Conservation (phyloP, 139 green algal species). For the Chlamydomonas eustigma region DNA sequence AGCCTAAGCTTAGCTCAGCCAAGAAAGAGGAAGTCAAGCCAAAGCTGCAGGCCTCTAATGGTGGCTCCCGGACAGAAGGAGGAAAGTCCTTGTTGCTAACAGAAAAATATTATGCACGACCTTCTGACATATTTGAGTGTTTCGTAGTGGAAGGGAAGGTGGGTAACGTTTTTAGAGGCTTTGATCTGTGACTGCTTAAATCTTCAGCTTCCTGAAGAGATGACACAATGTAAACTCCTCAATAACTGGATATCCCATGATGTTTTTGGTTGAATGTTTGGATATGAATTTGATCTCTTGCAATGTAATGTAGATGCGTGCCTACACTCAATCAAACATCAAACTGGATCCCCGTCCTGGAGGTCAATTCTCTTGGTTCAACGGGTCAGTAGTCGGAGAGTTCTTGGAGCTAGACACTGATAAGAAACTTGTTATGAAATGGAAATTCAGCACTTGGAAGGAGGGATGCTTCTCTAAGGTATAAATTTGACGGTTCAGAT, state of each 20-base stretch:
- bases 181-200: neutral
- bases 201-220: too few species aligned
- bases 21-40: slow-evolving; percentile 10
- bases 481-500: too few species aligned
- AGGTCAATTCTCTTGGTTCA: slow-evolving; percentile 41
- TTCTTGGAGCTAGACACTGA: slow-evolving; percentile 58
- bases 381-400: slow-evolving; percentile 52
- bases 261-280: too few species aligned
- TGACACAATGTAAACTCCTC: slow-evolving; percentile 14
- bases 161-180: neutral
- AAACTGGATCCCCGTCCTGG: slow-evolving; percentile 35
- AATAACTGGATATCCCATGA: too few species aligned
- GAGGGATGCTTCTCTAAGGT: slow-evolving; percentile 38
- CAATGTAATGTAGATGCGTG: too few species aligned
- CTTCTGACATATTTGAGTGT: slow-evolving; percentile 76
- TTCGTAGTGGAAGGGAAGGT: slow-evolving; percentile 61
- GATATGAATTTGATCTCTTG: too few species aligned
- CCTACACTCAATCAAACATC: slow-evolving; percentile 36
- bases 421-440: slow-evolving; percentile 63
- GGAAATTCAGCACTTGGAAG: slow-evolving; percentile 83
- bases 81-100: slow-evolving; percentile 47
- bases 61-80: neutral
- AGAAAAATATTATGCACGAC: slow-evolving; percentile 64
- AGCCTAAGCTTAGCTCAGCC: slow-evolving; percentile 14
- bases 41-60: neutral